Percentiles rank a stretch among this genome's conserved stretches.
Conservation (phyloP, 352 stramenopile genomes). For the Globisporangium perplexum region DNA sequence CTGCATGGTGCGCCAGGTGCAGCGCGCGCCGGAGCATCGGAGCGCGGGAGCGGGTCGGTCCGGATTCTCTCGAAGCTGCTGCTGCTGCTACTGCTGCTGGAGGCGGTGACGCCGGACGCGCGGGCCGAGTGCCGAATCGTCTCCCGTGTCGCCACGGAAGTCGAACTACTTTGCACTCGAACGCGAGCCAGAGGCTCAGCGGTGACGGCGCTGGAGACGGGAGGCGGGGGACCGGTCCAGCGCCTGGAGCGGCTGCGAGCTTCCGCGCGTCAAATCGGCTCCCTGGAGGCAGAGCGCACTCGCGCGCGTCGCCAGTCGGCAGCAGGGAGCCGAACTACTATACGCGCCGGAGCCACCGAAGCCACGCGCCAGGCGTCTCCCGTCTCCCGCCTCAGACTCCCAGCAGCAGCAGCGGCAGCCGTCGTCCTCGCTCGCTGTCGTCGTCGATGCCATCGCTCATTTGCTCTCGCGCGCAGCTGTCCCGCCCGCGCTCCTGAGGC, state of each 20-base stretch:
- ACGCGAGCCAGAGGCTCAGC: neutral
- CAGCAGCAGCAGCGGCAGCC: neutral
- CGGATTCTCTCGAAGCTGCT: neutral
- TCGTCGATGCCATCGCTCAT: neutral
- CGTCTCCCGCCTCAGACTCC: neutral
- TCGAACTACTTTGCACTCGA: neutral
- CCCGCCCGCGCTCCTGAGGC: neutral
- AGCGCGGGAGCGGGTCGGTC: neutral
- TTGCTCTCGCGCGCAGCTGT: no score
- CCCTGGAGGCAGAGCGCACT: neutral
- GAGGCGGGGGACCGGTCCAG: no score
- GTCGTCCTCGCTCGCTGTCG: neutral
- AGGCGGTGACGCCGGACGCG: neutral
- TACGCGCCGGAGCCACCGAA: neutral
- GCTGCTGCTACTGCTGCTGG: neutral
- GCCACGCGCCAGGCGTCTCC: neutral
- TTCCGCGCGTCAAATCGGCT: neutral
- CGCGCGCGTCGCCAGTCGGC: no score
- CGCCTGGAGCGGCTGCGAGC: no score
- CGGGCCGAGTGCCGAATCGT: constrained; percentile 5
- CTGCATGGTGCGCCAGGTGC: neutral
- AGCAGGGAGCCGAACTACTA: constrained; percentile 1
- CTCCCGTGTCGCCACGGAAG: constrained; percentile 2
- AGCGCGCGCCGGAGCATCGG: neutral
- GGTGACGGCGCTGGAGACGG: neutral